These are phyloP conservation scores for Aspergillus floridensis DNA, from an alignment of 2,329 filamentous ascomycete species.

Conservation along the genomic window DNA sequence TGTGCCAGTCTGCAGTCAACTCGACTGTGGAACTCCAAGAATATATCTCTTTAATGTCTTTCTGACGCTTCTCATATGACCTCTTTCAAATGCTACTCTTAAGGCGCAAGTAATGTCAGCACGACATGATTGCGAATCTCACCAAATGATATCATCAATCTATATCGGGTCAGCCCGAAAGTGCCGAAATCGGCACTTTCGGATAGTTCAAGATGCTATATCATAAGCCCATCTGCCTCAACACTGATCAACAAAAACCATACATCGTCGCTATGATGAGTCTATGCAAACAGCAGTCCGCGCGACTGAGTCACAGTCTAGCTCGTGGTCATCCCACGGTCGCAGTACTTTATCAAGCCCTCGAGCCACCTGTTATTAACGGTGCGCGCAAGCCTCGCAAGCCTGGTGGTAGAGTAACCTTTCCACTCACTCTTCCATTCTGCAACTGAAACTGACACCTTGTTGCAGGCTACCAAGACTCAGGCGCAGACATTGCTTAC, in stretches of 20 bases:
- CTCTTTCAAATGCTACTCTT: background rate
- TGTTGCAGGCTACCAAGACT: constrained; percentile 48
- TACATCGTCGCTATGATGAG: background rate
- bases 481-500: constrained; percentile 50
- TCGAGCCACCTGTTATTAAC: constrained; percentile 49
- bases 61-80: background rate
- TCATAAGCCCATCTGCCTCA: background rate
- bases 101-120: background rate
- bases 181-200: background rate
- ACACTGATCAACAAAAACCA: background rate
- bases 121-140: background rate
- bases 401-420: constrained; percentile 40
- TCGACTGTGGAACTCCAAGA: background rate
- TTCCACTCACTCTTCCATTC: background rate
- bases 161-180: background rate
- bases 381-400: constrained; percentile 51
- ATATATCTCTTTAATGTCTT: too few species aligned
- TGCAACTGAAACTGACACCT: background rate
- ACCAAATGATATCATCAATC: background rate
- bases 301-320: background rate
- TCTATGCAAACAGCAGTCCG: background rate
- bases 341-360: constrained; percentile 49
- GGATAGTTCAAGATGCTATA: background rate
- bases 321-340: constrained; percentile 25
- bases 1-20: background rate